Evolutionary conservation across 371 early-diverging fungal genomes (phyloP), one percentile per base, ranked within the genome.

Genomic region (Apophysomyces ossiformis): DNA sequence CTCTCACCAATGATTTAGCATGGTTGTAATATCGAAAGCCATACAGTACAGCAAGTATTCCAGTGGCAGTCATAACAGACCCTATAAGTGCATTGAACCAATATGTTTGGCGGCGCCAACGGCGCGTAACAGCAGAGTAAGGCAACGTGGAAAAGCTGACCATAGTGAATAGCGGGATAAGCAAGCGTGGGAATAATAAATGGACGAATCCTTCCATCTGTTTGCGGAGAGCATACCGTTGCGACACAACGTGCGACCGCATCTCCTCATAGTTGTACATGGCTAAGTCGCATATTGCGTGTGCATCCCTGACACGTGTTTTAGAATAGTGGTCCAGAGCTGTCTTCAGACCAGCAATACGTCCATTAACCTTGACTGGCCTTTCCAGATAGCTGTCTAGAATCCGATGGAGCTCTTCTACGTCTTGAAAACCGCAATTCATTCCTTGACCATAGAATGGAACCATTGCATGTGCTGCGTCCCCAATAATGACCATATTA

Each of bases 381-480:
- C 71, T 58, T 16, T 89, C 83, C 26, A 81, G 50, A 58, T 88
- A 84, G 37, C 77, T 69, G 39, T 85, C 85, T 47, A 95, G 68
- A 11, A 94, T 81, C 16, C 83, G 68, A 65, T 93, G 89, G 4
- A 99, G 83, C n/a, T 89, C 87, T 44, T 89, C 83, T 15, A 95
- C 87, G 67, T 99, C 99, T 72, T 99, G 96, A 67, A 99, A 96
- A 1, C 99, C 99, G 79, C 96, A 95, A 76, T 99, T 99, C 98
- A 99, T 96, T 4, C 99, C 99, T 69, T 96, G 93, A 5, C 93
- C 95, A 57, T 93, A 98, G 71, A 99, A 99, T 6, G 99, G 99
- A 0, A 99, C 98, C 96, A 97, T 97, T 32, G 95, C 93, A 71
- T 99, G 99, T 0, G 99, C 96, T 0, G 99, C 96, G 73, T 99